These are phyloP conservation scores for Kurtzmaniella fragi DNA, from an alignment of 805 yeast species.

Conservation along the genomic window DNA sequence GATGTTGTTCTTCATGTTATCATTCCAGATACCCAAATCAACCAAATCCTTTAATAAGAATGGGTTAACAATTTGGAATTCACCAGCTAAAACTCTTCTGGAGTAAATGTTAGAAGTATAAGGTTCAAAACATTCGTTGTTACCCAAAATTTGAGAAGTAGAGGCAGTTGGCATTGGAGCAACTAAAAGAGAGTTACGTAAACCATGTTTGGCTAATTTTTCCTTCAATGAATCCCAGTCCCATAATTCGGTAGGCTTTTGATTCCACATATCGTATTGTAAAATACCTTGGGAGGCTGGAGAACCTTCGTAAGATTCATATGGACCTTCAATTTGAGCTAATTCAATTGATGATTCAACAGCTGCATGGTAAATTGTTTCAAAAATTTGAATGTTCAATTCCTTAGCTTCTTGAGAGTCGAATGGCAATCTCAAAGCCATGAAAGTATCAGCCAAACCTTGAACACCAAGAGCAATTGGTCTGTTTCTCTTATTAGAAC, in stretches of 20 bases:
- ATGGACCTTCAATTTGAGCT: conserved; percentile 47
- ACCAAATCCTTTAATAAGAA: conserved; percentile 54
- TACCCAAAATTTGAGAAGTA: conserved; percentile 58
- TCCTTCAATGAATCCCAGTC: conserved; percentile 56
- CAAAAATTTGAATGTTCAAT: conserved; percentile 55
- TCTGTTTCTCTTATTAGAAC: conserved; percentile 52
- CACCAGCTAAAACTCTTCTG: conserved; percentile 60
- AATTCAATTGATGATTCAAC: conserved; percentile 54
- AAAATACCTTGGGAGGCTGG: conserved; percentile 56
- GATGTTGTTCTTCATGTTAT: conserved; percentile 51
- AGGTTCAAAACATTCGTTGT: conserved; percentile 61
- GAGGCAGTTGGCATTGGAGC: conserved; percentile 71
- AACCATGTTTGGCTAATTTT: conserved; percentile 43
- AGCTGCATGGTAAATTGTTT: conserved; percentile 58
- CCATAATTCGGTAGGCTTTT: conserved; percentile 54
- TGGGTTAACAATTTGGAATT: conserved; percentile 60
- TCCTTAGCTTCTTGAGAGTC: conserved; percentile 54
- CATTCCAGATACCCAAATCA: conserved; percentile 55
- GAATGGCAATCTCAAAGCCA: conserved; percentile 52
- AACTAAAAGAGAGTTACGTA: conserved; percentile 55
- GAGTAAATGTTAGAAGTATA: conserved; percentile 59
- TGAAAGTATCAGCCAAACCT: conserved; percentile 57
- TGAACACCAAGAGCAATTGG: conserved; percentile 63
- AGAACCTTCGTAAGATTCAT: conserved; percentile 48
- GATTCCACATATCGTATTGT: conserved; percentile 55